Conservation (phyloP, 495 filamentous ascomycete species). For the Usnea hakonensis region DNA sequence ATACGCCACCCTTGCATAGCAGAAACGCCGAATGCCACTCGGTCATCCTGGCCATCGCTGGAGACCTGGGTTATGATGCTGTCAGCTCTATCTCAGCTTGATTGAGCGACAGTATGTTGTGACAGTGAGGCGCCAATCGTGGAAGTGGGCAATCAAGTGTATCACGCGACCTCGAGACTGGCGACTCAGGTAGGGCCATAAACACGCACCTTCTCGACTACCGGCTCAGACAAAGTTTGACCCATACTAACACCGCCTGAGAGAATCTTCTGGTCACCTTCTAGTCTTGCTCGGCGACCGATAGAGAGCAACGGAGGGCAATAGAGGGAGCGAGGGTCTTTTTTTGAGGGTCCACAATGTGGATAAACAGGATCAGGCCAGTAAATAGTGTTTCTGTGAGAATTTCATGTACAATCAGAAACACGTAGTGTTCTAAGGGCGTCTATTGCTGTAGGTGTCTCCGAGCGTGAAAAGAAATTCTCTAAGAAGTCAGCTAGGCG, state of each 20-base stretch:
- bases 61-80: slow-evolving; percentile 53
- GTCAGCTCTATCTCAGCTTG: background rate
- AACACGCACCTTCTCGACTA: slow-evolving; percentile 87
- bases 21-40: slow-evolving; percentile 85
- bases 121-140: background rate
- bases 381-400: background rate
- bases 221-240: slow-evolving; percentile 98
- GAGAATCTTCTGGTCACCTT: slow-evolving; percentile 13
- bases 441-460: background rate
- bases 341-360: background rate
- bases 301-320: background rate
- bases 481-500: background rate
- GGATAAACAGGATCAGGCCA: background rate
- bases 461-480: background rate
- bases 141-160: background rate
- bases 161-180: slow-evolving; percentile 13
- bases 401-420: background rate
- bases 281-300: slow-evolving; percentile 7
- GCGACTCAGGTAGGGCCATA: slow-evolving; percentile 12
- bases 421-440: background rate
- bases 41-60: slow-evolving; percentile 83
- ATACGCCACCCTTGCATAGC: slow-evolving; percentile 99
- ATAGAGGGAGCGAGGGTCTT: background rate
- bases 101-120: background rate
- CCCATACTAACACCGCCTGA: slow-evolving; percentile 55